Conservation (phyloP, 108 stramenopile genomes). For the Cylindrotheca fusiformis region DNA sequence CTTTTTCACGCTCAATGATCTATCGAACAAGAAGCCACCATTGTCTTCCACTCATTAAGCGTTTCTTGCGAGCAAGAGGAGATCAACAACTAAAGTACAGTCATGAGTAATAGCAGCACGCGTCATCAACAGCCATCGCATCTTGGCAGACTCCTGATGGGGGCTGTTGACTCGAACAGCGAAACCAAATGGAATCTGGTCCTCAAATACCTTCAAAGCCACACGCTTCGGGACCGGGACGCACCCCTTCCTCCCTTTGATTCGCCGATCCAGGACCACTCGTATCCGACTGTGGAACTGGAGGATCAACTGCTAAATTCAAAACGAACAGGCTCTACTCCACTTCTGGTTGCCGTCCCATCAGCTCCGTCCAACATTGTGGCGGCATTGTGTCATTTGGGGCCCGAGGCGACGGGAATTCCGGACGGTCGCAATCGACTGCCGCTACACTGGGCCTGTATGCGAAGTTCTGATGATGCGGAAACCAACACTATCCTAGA, state of each 20-base stretch:
- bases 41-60: no score
- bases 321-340: constrained; percentile 33
- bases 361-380: constrained; percentile 35
- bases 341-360: constrained; percentile 30
- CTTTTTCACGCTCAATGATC: no score
- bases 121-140: neutral
- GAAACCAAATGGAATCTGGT: constrained; percentile 44
- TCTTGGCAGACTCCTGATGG: constrained; percentile 30
- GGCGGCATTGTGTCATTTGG: constrained; percentile 58
- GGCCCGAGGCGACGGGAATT: constrained; percentile 30
- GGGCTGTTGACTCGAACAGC: constrained; percentile 24
- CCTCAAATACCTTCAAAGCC: constrained; percentile 42
- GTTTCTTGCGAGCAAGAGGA: no score
- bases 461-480: constrained; percentile 26
- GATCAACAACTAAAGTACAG: no score
- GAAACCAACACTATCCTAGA: constrained; percentile 32
- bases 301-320: constrained; percentile 34
- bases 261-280: constrained; percentile 41
- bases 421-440: constrained; percentile 33
- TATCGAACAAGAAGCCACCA: no score
- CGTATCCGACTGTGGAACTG: constrained; percentile 31
- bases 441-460: constrained; percentile 44
- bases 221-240: constrained; percentile 19
- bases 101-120: no score
- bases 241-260: constrained; percentile 27